Base-by-base conservation (phyloP, 108 stramenopile genomes). In the Nitzschia putrida region DNA sequence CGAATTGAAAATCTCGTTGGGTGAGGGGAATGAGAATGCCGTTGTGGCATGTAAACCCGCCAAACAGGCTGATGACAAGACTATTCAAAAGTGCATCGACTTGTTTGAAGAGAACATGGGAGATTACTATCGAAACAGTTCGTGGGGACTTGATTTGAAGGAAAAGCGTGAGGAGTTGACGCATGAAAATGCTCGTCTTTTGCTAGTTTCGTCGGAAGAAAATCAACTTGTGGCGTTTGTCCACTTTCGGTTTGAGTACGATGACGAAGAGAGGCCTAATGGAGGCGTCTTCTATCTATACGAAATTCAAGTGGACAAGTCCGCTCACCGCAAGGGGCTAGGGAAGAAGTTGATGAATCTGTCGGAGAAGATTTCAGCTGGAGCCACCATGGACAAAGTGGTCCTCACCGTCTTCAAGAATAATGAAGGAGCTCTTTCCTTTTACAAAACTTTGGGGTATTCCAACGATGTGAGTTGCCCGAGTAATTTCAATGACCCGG, bases 171-270 rank as follows among this genome's bases (percentile, higher is more conserved):
- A 57, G 12, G 93, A 94, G 66, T 53, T 94, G 26, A 24, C 4
- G 20, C 88, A 94, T 66, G 43, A 57, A 2, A 72, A 83, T 34
- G 90, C 93, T 10, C 81, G 90, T 21, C 90, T 81, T 79, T 53
- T 94, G 37, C 49, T 91, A 13, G 71, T 82, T 10, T 12, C 13
- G 44, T 26, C 60, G 51, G 16, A 37, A 59, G 20, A 14, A 12
- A 14, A 56, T 3, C 13, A 23, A 3, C 53, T 84, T 49, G 69
- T 79, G 10, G 93, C 77, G 14, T 94, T 89, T 75, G 64, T 64
- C 10, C 93, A 94, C 59, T 94, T 78, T 76, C 89, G 90, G n/a
- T 89, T 85, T 52, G 93, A 94, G 69, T 68, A 61, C 69, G 85
- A 94, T 44, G 90, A 94, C 63, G 85, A 91, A 40, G 82, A 86